Percentiles rank a stretch among this genome's conserved stretches.
Evolutionary conservation across 257 asterid species (phyloP).

Genomic region (Solanum paucissectum): DNA sequence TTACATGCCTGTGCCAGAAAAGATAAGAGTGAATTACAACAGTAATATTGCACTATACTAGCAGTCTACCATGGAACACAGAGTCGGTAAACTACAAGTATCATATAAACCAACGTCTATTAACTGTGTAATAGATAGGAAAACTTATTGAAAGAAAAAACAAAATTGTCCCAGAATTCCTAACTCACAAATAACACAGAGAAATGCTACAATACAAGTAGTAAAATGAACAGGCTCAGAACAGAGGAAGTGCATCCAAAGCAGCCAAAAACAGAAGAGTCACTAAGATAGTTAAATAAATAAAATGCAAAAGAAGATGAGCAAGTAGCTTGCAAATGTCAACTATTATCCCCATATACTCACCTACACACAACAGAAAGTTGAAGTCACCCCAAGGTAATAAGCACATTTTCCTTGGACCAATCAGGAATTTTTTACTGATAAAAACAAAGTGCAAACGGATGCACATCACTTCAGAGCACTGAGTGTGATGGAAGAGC

Average conservation of each 20-base stretch:
- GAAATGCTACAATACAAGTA: neutral
- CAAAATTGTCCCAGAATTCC: neutral
- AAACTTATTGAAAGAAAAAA: neutral
- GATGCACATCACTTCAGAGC: neutral
- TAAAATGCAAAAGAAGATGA: neutral
- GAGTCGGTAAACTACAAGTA: neutral
- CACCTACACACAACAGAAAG: neutral
- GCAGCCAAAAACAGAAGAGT: neutral
- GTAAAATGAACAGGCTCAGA: neutral
- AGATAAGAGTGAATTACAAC: neutral
- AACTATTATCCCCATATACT: neutral
- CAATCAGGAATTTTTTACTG: neutral
- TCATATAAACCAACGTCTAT: neutral
- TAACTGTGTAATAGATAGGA: neutral
- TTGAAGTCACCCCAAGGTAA: neutral
- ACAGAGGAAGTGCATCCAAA: neutral
- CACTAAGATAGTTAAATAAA: neutral
- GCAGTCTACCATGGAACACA: neutral
- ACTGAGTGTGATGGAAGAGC: neutral
- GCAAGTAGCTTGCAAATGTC: neutral
- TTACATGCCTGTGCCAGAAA: slow-evolving; percentile 62
- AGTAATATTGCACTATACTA: neutral
- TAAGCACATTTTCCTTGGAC: neutral
- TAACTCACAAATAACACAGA: neutral
- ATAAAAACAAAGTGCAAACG: neutral